phyloP scores from a whole-genome alignment of 2,329 filamentous ascomycete species.

The Kalmusia sp. region DNA sequence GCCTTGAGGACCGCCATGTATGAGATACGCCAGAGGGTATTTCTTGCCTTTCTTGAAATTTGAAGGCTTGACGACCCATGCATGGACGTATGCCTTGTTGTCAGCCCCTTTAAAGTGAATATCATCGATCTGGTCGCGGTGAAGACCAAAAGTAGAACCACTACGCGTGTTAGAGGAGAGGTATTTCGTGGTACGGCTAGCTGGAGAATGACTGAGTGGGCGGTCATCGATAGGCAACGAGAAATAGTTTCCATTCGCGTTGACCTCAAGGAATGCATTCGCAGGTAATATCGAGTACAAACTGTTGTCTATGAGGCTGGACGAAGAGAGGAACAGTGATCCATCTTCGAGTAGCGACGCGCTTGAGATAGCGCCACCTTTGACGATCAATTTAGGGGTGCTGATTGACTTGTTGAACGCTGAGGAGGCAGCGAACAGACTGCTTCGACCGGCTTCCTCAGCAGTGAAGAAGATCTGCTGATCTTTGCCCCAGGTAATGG shows the following conservation, averaged over 20 bases:
- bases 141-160: slow-evolving; percentile 72
- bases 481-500: slow-evolving; percentile 59
- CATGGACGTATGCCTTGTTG: slow-evolving; percentile 67
- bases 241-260: slow-evolving; percentile 16
- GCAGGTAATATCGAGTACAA: slow-evolving; percentile 66
- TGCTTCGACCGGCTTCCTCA: slow-evolving; percentile 73
- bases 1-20: slow-evolving; percentile 84
- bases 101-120: slow-evolving; percentile 73
- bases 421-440: slow-evolving; percentile 53
- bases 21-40: slow-evolving; percentile 79
- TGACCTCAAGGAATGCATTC: slow-evolving; percentile 17
- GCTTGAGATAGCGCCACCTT: slow-evolving; percentile 47
- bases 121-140: slow-evolving; percentile 67
- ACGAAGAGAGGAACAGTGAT: slow-evolving; percentile 70
- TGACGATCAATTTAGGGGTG: slow-evolving; percentile 36
- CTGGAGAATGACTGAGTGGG: slow-evolving; percentile 34
- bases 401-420: not conserved
- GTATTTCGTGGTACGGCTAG: slow-evolving; percentile 29
- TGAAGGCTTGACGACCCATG: slow-evolving; percentile 69
- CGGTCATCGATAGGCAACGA: slow-evolving; percentile 27
- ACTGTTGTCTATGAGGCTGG: slow-evolving; percentile 75
- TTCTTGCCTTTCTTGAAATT: slow-evolving; percentile 73
- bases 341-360: slow-evolving; percentile 60
- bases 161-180: slow-evolving; percentile 71
- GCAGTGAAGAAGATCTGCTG: slow-evolving; percentile 74